Evolutionary conservation across 495 filamentous ascomycete genomes (phyloP), one percentile per base, ranked within the genome.

Genomic region (Penicillium pulvis): DNA sequence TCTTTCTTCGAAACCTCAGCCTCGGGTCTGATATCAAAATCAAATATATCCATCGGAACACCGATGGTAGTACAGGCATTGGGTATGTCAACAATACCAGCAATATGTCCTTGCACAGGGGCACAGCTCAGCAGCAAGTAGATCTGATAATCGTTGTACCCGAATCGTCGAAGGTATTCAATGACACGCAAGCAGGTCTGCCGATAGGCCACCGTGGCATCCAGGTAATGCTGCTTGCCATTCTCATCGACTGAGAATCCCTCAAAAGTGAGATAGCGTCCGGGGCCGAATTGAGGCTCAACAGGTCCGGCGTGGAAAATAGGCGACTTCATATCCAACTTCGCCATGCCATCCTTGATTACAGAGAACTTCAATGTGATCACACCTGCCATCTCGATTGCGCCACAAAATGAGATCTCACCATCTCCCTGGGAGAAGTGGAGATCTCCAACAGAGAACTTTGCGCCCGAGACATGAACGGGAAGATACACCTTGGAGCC

Each of bases 381-480:
- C 16, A 92, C 75, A 19, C 93, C 93, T 0, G 93, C 90, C 91
- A 98, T 98, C 70, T 98, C 93, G 59, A 98, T 98, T 10, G 93
- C 93, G 14, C 93, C 93, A 65, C 93, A 98, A 75, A 98, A 97
- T 0, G 87, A 91, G 51, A 98, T 96, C 71, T 98, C 93, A 5
- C 93, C 93, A 68, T 96, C 92, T 23, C 92, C 91, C 71, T 97
- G 84, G 0, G 85, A 90, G 77, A 96, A 97, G 70, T 97, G 92
- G 23, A 97, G 75, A 70, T 97, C 93, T 16, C 93, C 93, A 10
- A 98, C 93, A 46, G 84, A 89, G 77, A 98, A 98, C 64, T 94
- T 94, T 41, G 93, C 93, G 0, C 93, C 92, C 0, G 83, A 79
- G 30, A 97, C 90, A 60, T 89, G 87, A 2, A 98, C 87, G 5